A percentile compares a stretch with the other conserved stretches of the same genome.
Evolutionary conservation across 768 basidiomycete species (phyloP).

Genomic region (Russula sp.): DNA sequence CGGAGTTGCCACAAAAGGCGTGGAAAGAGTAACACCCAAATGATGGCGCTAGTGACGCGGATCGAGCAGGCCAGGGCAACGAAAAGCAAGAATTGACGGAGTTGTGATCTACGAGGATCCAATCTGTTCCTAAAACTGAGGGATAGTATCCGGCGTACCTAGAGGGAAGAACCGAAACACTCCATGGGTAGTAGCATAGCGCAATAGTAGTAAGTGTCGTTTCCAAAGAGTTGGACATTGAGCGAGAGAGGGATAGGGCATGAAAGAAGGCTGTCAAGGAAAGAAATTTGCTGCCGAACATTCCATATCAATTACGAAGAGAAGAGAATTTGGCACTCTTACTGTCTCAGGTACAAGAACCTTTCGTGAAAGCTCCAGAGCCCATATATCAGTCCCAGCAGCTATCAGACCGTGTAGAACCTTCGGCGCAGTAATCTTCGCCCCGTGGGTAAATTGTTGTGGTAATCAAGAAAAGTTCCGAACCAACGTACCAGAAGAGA

Average conservation of each 20-base stretch:
- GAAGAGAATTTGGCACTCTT: constrained; percentile 28
- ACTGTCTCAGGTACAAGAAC: constrained; percentile 56
- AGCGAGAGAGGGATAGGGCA: constrained; percentile 72
- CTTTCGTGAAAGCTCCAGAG: constrained; percentile 51
- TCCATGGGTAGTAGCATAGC: constrained; percentile 72
- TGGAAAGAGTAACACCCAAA: constrained; percentile 71
- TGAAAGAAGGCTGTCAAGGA: constrained; percentile 87
- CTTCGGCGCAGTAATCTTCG: constrained; percentile 69
- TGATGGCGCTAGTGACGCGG: constrained; percentile 81
- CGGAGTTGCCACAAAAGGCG: constrained; percentile 51
- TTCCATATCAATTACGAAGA: not conserved
- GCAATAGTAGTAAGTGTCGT: constrained; percentile 78
- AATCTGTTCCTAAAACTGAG: not conserved
- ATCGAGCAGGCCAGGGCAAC: constrained; percentile 75
- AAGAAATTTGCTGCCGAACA: constrained; percentile 52
- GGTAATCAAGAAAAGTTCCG: not conserved
- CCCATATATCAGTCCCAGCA: constrained; percentile 70
- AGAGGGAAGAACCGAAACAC: constrained; percentile 18
- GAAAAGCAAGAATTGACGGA: constrained; percentile 39
- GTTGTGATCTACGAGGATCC: constrained; percentile 28
- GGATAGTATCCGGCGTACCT: constrained; percentile 20
- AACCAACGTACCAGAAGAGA: constrained; percentile 52
- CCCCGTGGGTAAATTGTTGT: not conserved
- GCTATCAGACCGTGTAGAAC: constrained; percentile 71
- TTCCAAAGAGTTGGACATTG: constrained; percentile 90